phyloP scores from a whole-genome alignment of 768 basidiomycete genomes.

The Boletus vermiculosoides region DNA sequence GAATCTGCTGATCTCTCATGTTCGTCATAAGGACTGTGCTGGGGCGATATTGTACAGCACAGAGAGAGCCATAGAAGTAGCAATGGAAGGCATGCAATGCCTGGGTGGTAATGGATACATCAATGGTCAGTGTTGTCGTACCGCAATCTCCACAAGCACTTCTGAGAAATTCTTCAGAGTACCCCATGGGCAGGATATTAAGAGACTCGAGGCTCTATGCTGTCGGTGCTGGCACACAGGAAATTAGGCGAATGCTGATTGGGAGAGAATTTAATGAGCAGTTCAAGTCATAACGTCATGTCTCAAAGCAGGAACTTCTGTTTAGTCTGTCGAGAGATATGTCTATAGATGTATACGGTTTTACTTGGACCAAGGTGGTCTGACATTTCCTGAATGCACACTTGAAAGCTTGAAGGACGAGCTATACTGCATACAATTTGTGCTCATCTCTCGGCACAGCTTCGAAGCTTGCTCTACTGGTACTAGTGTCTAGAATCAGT shows the following conservation, averaged over 20 bases:
- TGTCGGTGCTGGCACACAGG: constrained; percentile 96
- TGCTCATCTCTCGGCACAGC: neutral
- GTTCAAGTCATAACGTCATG: constrained; percentile 32
- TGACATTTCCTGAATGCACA: neutral
- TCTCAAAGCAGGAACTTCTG: neutral
- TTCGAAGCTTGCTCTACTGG: neutral
- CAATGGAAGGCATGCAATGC: constrained; percentile 90
- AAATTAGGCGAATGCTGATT: constrained; percentile 91
- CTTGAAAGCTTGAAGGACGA: neutral
- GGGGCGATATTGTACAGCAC: constrained; percentile 93
- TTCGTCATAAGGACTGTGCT: constrained; percentile 74
- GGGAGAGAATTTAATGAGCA: constrained; percentile 89
- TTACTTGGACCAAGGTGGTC: neutral
- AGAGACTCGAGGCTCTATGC: constrained; percentile 88
- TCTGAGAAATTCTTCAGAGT: constrained; percentile 53
- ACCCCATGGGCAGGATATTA: constrained; percentile 83
- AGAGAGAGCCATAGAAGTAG: constrained; percentile 88
- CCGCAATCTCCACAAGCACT: neutral
- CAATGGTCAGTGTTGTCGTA: constrained; percentile 56
- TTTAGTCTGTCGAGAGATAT: neutral
- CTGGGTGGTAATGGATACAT: constrained; percentile 96
- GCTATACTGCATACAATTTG: neutral
- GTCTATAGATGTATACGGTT: neutral
- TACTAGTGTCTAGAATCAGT: neutral
- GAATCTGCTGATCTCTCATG: constrained; percentile 5